Conservation (phyloP, 306 rosid species). For the Trifolium repens region DNA sequence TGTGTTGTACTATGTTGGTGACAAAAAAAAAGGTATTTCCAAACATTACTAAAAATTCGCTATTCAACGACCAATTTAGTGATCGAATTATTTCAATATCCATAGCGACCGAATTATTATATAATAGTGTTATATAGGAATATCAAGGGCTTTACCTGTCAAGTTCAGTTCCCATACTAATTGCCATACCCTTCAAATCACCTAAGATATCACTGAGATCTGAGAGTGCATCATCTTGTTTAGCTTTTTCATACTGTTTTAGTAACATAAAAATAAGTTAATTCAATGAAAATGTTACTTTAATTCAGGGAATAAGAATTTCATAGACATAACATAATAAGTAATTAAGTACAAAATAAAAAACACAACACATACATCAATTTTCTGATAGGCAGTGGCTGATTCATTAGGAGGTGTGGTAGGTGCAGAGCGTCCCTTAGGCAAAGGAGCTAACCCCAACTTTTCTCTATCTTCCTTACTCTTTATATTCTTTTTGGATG, state of each 20-base stretch:
- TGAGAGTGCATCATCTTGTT: slow-evolving; percentile 85
- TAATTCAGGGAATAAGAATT: neutral
- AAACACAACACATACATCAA: slow-evolving; percentile 57
- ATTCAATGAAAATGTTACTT: slow-evolving; percentile 20
- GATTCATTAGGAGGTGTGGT: slow-evolving; percentile 66
- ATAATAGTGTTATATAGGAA: neutral
- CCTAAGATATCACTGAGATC: slow-evolving; percentile 88
- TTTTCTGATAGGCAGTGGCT: slow-evolving; percentile 59
- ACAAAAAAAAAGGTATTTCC: no score
- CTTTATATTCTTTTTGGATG: slow-evolving; percentile 47
- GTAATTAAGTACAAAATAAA: neutral
- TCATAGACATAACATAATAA: slow-evolving; percentile 10
- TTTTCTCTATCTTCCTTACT: slow-evolving; percentile 61
- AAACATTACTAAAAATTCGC: no score
- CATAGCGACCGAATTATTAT: no score
- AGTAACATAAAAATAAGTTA: slow-evolving; percentile 8
- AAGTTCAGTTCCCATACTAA: slow-evolving; percentile 84
- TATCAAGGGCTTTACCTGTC: slow-evolving; percentile 55
- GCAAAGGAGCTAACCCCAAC: slow-evolving; percentile 64
- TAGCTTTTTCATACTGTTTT: slow-evolving; percentile 70
- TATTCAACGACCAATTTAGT: no score
- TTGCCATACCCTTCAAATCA: slow-evolving; percentile 93
- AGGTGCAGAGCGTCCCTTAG: slow-evolving; percentile 62
- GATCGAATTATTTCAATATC: no score
- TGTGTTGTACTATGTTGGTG: neutral